Conservation (phyloP, 139 green algal genomes). For the Eudorina sp. region DNA sequence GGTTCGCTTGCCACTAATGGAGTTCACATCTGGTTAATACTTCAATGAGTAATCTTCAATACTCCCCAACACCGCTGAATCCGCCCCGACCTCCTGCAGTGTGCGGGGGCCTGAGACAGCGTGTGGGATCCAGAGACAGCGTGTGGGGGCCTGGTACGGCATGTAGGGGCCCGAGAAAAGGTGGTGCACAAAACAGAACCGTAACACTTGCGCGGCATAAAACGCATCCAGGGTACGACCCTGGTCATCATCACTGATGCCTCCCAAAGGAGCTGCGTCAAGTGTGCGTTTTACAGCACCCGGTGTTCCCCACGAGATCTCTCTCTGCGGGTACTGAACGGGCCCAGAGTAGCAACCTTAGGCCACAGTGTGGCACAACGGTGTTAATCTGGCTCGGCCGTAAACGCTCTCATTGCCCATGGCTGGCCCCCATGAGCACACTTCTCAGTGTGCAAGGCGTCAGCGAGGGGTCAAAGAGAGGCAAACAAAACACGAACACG, state of each 20-base stretch:
- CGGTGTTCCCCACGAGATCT: conserved; percentile 17
- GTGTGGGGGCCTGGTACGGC: no score
- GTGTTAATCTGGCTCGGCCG: background rate
- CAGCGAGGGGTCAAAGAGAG: background rate
- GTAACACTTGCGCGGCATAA: no score
- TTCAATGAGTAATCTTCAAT: no score
- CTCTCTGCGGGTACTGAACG: conserved; percentile 32
- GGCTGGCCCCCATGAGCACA: background rate
- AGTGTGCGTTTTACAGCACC: conserved; percentile 25
- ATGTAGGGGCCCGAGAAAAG: no score
- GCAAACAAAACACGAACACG: background rate
- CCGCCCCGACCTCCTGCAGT: no score
- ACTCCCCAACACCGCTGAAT: no score
- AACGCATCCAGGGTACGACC: conserved; percentile 34
- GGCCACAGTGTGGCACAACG: background rate
- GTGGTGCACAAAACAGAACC: no score
- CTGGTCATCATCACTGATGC: background rate
- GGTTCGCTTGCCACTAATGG: no score
- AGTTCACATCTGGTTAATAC: no score
- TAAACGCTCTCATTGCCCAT: conserved; percentile 7
- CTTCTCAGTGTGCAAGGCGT: conserved; percentile 35
- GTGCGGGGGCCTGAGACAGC: no score
- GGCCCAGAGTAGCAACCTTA: background rate
- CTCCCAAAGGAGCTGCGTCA: conserved; percentile 32
- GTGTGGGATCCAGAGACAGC: no score